phyloP scores from a whole-genome alignment of 2,329 filamentous ascomycete species.

The Cordyceps pruinosa region DNA sequence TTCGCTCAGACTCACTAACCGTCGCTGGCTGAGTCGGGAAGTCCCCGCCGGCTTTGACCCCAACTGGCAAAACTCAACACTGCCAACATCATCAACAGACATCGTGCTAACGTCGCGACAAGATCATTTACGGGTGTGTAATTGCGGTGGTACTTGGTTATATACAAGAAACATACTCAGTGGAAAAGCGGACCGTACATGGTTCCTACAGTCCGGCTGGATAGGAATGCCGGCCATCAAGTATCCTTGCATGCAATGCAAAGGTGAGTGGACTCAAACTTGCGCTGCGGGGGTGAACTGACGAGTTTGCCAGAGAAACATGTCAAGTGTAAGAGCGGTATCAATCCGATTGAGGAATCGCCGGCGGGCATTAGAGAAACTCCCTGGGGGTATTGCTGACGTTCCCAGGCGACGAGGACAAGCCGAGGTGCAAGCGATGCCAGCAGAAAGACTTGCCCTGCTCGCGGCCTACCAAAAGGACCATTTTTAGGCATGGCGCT shows the following conservation, averaged over 20 bases:
- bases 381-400: background rate
- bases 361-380: background rate
- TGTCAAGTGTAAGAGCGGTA: slow-evolving; percentile 18
- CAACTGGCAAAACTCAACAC: background rate
- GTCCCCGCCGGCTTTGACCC: slow-evolving; percentile 5
- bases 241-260: slow-evolving; percentile 19
- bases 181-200: background rate
- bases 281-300: background rate
- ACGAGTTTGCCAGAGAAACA: slow-evolving; percentile 18
- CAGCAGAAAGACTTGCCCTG: slow-evolving; percentile 27
- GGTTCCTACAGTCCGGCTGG: background rate
- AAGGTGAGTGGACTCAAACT: slow-evolving; percentile 15
- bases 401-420: slow-evolving; percentile 30
- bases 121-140: background rate
- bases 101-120: background rate
- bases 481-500: slow-evolving; percentile 31
- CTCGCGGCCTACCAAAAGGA: slow-evolving; percentile 27
- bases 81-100: background rate
- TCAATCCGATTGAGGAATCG: background rate
- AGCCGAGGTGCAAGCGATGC: slow-evolving; percentile 30
- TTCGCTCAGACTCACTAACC: background rate
- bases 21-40: slow-evolving; percentile 12
- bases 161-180: background rate
- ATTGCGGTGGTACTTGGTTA: background rate
- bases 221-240: slow-evolving; percentile 18